Evolutionary conservation across 1,139 yeast species (phyloP).

Genomic region (Pichia sp.): DNA sequence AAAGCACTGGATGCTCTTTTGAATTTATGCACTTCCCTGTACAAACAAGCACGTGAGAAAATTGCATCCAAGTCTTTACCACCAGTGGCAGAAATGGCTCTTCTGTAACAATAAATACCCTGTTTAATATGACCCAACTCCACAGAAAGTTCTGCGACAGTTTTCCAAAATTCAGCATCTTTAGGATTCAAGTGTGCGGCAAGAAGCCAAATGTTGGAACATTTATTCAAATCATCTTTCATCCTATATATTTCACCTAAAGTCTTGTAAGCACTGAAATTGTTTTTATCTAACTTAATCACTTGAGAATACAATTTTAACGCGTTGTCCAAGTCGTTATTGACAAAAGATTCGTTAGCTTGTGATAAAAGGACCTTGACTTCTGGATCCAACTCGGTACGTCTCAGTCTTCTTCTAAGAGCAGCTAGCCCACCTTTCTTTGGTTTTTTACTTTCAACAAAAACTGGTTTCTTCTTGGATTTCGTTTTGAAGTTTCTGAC

Average conservation of each 20-base stretch:
- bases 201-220: constrained; percentile 73
- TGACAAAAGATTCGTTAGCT: constrained; percentile 76
- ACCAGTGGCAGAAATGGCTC: constrained; percentile 55
- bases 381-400: constrained; percentile 58
- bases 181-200: constrained; percentile 79
- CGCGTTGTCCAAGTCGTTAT: constrained; percentile 58
- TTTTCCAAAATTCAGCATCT: constrained; percentile 78
- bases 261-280: constrained; percentile 76
- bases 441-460: neutral
- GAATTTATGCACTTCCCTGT: constrained; percentile 53
- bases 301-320: constrained; percentile 62
- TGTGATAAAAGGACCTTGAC: constrained; percentile 54
- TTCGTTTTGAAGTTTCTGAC: constrained; percentile 52
- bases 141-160: constrained; percentile 67
- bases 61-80: constrained; percentile 46
- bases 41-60: constrained; percentile 54
- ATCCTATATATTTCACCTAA: constrained; percentile 76
- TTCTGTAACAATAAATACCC: constrained; percentile 74
- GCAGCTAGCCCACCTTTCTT: constrained; percentile 25
- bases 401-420: constrained; percentile 30
- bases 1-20: constrained; percentile 73
- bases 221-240: constrained; percentile 58
- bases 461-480: constrained; percentile 12
- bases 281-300: constrained; percentile 65
- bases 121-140: constrained; percentile 69